Evolutionary conservation across 768 basidiomycete species (phyloP), one percentile per base, ranked within the genome.

Genomic region (Boletus fagicola): DNA sequence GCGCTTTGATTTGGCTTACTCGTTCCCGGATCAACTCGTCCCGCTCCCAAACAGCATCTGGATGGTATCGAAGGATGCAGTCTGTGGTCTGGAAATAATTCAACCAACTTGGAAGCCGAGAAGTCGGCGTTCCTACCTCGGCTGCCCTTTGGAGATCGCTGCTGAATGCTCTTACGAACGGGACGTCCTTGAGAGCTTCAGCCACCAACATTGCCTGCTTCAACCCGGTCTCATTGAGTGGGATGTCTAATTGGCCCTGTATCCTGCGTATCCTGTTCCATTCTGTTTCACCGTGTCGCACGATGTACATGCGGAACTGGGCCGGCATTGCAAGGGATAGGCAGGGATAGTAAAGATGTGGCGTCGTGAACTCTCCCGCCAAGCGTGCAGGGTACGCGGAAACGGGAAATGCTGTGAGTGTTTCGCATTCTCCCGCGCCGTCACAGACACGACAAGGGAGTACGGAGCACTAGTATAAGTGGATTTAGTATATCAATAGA

Each of bases 251-350:
- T 10, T 93, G 91, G 40, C 91, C 91, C 75, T 93, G 90, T 45
- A 90, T 80, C 55, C 88, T 82, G 26, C 77, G 75, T 7, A 74
- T 71, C 51, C 76, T 72, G 70, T 92, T 92, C 65, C 80, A 84
- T 42, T 83, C 78, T 26, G 90, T 92, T 75, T 92, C 88, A 20
- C 88, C 90, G 62, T 92, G 90, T 43, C 90, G 83, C 49, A 90
- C 79, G 59, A 90, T 73, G 67, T 86, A 88, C 46, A 91, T 62
- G 52, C 76, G 76, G 26, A 79, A 77, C 28, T 74, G 64, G 53
- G 67, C 57, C 67, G 75, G 58, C 61, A 72, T 67, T 40, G 53
- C 26, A 49, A 54, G 16, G 26, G 11, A 51, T 48, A 30, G 30
- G 22, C 24, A 50, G 42, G 48, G 48, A 45, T 6, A 26, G n/a